Percentiles rank a stretch among this genome's conserved stretches.
phyloP scores from a whole-genome alignment of 2,329 filamentous ascomycete species.

The Claviceps sp. region DNA sequence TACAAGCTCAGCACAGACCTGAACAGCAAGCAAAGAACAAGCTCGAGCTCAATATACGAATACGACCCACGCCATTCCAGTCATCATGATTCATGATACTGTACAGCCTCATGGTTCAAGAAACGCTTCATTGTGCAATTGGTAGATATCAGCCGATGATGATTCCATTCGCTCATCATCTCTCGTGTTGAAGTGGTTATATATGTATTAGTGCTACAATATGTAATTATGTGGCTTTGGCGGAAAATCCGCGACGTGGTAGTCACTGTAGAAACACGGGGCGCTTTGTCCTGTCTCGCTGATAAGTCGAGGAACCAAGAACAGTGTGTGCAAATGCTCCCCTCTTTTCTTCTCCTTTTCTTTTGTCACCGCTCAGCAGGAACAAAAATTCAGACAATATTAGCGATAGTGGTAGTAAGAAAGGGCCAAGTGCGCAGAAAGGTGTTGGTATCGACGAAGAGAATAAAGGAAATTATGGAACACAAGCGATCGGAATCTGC shows the following conservation, averaged over 20 bases:
- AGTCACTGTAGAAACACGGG: background rate
- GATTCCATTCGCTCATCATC: background rate
- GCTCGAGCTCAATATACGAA: background rate
- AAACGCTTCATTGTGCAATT: background rate
- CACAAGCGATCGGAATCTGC: conserved; percentile 6
- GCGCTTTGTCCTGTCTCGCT: background rate
- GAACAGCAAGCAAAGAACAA: background rate
- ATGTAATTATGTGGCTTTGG: background rate
- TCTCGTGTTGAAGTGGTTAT: background rate
- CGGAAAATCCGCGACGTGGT: background rate
- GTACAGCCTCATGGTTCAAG: background rate
- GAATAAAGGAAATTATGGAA: conserved; percentile 5
- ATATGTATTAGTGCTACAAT: background rate
- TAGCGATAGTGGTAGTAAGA: conserved; percentile 3
- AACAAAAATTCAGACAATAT: background rate
- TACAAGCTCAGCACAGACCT: no score
- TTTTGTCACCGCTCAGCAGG: background rate
- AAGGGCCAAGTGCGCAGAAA: background rate
- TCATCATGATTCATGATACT: background rate
- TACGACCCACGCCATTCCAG: background rate
- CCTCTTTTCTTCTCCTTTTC: background rate
- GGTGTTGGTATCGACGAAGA: conserved; percentile 14
- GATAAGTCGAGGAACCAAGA: background rate
- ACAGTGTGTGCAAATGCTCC: background rate
- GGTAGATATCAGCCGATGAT: background rate